phyloP scores from a whole-genome alignment of 208 protist species.

The Vickermania spadyakhi region DNA sequence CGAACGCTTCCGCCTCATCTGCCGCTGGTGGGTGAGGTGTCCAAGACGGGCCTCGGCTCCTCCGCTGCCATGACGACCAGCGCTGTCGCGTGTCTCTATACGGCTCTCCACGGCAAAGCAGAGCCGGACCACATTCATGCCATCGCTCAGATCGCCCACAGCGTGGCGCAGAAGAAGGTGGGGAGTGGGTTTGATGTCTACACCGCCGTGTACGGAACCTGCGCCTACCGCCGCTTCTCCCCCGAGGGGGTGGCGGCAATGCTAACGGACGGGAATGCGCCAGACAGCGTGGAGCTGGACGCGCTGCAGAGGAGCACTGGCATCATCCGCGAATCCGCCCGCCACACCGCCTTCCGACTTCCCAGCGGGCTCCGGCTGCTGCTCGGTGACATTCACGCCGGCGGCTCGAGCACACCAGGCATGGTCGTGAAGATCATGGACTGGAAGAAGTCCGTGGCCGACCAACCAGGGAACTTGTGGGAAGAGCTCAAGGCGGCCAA shows the following conservation, averaged over 20 bases:
- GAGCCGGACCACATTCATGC: conserved; percentile 77
- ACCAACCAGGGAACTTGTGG: conserved; percentile 46
- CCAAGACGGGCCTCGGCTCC: conserved; percentile 94
- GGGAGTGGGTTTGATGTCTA: conserved; percentile 96
- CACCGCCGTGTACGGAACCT: conserved; percentile 91
- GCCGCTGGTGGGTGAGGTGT: conserved; percentile 68
- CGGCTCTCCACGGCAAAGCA: conserved; percentile 18
- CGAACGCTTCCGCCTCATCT: conserved; percentile 44
- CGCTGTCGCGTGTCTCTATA: conserved; percentile 82
- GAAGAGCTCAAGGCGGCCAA: conserved; percentile 53
- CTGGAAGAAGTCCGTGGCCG: conserved; percentile 66
- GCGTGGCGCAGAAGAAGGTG: conserved; percentile 93
- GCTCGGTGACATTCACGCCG: conserved; percentile 83
- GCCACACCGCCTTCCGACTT: conserved; percentile 55
- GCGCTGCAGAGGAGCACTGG: conserved; percentile 37
- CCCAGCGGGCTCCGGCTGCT: conserved; percentile 78
- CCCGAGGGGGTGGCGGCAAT: conserved; percentile 42
- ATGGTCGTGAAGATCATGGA: conserved; percentile 92
- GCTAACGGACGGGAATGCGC: conserved; percentile 24
- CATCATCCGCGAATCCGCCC: conserved; percentile 51
- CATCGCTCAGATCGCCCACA: conserved; percentile 91
- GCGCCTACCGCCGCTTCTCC: conserved; percentile 87
- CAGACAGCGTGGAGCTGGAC: conserved; percentile 24
- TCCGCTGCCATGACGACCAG: conserved; percentile 91
- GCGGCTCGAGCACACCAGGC: conserved; percentile 89